phyloP scores from a whole-genome alignment of 768 basidiomycete species.

The Podaxis sp. region DNA sequence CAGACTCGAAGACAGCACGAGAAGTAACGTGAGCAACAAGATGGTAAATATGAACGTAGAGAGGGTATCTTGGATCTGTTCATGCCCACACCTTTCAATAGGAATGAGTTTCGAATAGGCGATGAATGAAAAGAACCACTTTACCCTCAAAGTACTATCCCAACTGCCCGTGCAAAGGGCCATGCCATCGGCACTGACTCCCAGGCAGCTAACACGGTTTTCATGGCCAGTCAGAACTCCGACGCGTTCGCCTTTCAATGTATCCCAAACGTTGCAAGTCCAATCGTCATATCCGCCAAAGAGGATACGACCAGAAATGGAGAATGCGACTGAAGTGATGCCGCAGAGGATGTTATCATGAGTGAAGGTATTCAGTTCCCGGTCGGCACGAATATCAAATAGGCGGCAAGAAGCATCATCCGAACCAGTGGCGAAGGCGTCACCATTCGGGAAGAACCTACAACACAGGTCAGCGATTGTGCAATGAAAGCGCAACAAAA shows the following conservation, averaged over 20 bases:
- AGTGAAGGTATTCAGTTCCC: slow-evolving; percentile 94
- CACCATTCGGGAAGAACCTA: slow-evolving; percentile 99
- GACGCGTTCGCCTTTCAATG: slow-evolving; percentile 95
- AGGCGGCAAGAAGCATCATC: slow-evolving; percentile 98
- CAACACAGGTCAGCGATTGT: slow-evolving; percentile 15
- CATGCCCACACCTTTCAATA: slow-evolving; percentile 78
- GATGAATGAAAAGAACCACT: slow-evolving; percentile 25
- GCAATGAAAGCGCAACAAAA: slow-evolving; percentile 12
- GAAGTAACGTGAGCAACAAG: slow-evolving; percentile 6
- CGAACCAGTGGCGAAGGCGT: slow-evolving; percentile 98
- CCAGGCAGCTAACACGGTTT: slow-evolving; percentile 95
- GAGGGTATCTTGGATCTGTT: slow-evolving; percentile 22
- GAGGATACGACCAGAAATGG: slow-evolving; percentile 93
- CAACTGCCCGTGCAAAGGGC: slow-evolving; percentile 98
- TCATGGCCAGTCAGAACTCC: slow-evolving; percentile 97
- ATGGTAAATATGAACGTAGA: background rate
- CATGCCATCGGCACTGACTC: slow-evolving; percentile 96
- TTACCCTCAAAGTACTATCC: slow-evolving; percentile 94
- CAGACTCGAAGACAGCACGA: slow-evolving; percentile 22
- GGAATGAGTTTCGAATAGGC: slow-evolving; percentile 9
- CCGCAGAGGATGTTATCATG: slow-evolving; percentile 99
- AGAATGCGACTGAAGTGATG: slow-evolving; percentile 98
- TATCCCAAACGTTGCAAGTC: slow-evolving; percentile 99
- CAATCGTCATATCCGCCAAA: slow-evolving; percentile 99
- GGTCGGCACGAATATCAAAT: slow-evolving; percentile 97